These are phyloP conservation scores for Mallotus japonicus DNA, from an alignment of 441 rosid genomes.

Conservation along the genomic window DNA sequence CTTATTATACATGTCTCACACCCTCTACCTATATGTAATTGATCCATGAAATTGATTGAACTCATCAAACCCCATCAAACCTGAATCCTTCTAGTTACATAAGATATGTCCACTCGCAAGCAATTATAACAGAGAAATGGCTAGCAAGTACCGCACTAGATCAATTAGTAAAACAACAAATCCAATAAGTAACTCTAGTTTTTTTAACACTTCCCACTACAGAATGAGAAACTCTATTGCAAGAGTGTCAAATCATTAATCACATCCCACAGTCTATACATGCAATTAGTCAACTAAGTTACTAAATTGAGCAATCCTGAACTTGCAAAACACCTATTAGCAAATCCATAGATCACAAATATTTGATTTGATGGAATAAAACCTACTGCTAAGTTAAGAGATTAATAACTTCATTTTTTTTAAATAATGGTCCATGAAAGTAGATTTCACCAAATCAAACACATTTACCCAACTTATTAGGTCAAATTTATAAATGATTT, in stretches of 20 bases:
- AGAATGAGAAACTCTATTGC: background rate
- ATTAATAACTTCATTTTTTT: background rate
- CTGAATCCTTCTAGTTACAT: conserved; percentile 10
- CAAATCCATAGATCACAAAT: background rate
- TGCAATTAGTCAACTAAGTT: background rate
- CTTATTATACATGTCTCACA: conserved; percentile 1
- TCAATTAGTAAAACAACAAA: conserved; percentile 42
- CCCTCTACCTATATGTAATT: conserved; percentile 23
- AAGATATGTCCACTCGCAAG: conserved; percentile 36
- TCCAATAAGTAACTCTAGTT: background rate
- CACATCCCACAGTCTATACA: background rate
- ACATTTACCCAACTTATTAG: background rate
- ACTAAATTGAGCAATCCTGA: background rate
- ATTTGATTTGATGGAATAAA: background rate
- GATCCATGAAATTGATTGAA: conserved; percentile 11
- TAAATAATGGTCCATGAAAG: background rate
- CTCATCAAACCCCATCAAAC: conserved; percentile 28
- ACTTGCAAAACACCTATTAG: background rate
- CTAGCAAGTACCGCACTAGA: conserved; percentile 41
- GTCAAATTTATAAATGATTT: background rate
- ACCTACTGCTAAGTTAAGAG: background rate
- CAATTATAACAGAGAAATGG: conserved; percentile 31
- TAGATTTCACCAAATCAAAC: background rate
- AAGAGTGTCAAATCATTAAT: no score
- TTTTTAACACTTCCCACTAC: background rate